phyloP scores from a whole-genome alignment of 148 eudicot species.

The Diospyros lotus region DNA sequence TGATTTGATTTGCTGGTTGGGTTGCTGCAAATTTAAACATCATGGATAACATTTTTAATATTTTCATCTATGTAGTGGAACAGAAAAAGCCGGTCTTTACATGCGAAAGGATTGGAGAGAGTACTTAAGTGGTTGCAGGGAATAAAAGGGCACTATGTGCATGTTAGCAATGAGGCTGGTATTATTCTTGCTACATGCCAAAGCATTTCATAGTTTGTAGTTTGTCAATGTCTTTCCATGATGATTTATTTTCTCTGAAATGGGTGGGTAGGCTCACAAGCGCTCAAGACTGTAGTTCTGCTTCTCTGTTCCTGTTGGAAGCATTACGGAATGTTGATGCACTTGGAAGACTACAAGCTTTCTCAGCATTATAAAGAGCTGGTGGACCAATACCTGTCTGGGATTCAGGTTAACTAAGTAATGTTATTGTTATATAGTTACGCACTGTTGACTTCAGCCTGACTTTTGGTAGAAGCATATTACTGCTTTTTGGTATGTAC shows the following conservation, averaged over 20 bases:
- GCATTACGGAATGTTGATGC: constrained; percentile 64
- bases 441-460: not conserved
- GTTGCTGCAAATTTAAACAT: not conserved
- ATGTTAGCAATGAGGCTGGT: constrained; percentile 48
- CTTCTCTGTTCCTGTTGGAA: constrained; percentile 87
- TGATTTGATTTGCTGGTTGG: not conserved
- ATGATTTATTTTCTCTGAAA: not conserved
- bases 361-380: constrained; percentile 39
- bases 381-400: constrained; percentile 65
- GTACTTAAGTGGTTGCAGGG: constrained; percentile 64
- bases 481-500: not conserved
- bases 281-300: constrained; percentile 43
- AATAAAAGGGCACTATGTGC: constrained; percentile 24
- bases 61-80: constrained; percentile 51
- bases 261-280: constrained; percentile 37
- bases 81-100: constrained; percentile 66
- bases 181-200: constrained; percentile 14
- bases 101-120: constrained; percentile 58
- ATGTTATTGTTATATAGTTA: not conserved
- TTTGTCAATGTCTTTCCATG: not conserved
- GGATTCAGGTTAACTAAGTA: constrained; percentile 51
- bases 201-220: not conserved
- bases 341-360: constrained; percentile 45
- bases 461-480: not conserved
- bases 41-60: not conserved